These are phyloP conservation scores for Thielaviopsis musarum DNA, from an alignment of 2,329 filamentous ascomycete genomes.

Conservation along the genomic window DNA sequence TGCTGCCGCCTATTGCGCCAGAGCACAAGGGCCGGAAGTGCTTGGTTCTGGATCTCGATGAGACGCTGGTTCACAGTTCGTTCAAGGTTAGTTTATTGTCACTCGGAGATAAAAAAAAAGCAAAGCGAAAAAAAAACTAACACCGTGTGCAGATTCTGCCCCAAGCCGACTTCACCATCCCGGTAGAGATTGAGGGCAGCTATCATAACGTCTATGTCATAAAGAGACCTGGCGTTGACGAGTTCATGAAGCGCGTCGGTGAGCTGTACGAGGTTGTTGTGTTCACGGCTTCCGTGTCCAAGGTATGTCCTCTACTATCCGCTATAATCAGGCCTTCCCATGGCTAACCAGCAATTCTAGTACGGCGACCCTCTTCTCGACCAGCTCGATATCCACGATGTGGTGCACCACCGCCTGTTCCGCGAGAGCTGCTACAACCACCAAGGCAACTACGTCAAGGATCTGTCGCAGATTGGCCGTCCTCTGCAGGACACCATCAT, in stretches of 20 bases:
- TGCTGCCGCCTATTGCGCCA: slow-evolving; percentile 67
- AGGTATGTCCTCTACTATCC: slow-evolving; percentile 38
- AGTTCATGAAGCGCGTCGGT: slow-evolving; percentile 97
- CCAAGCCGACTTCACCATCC: slow-evolving; percentile 97
- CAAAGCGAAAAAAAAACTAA: slow-evolving; percentile 7
- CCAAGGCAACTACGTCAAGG: slow-evolving; percentile 98
- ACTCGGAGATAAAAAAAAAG: neutral
- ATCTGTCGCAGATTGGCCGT: slow-evolving; percentile 88
- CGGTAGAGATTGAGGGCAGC: slow-evolving; percentile 95
- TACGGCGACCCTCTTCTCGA: slow-evolving; percentile 94
- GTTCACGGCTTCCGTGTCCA: slow-evolving; percentile 95
- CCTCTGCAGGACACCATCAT: slow-evolving; percentile 97
- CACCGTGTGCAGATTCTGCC: slow-evolving; percentile 57
- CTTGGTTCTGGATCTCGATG: slow-evolving; percentile 84
- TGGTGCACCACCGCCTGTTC: slow-evolving; percentile 91
- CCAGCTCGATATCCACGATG: slow-evolving; percentile 91
- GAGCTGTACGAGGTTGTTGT: slow-evolving; percentile 98
- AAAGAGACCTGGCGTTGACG: slow-evolving; percentile 93
- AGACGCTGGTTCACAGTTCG: slow-evolving; percentile 94
- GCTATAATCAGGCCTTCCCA: slow-evolving; percentile 14
- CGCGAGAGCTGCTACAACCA: slow-evolving; percentile 98
- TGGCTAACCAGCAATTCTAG: slow-evolving; percentile 32
- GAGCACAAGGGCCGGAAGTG: slow-evolving; percentile 82
- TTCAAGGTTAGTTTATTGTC: slow-evolving; percentile 57
- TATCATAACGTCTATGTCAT: slow-evolving; percentile 99